phyloP scores from a whole-genome alignment of 164 flowering plant species.

The Magnolia officinalis region DNA sequence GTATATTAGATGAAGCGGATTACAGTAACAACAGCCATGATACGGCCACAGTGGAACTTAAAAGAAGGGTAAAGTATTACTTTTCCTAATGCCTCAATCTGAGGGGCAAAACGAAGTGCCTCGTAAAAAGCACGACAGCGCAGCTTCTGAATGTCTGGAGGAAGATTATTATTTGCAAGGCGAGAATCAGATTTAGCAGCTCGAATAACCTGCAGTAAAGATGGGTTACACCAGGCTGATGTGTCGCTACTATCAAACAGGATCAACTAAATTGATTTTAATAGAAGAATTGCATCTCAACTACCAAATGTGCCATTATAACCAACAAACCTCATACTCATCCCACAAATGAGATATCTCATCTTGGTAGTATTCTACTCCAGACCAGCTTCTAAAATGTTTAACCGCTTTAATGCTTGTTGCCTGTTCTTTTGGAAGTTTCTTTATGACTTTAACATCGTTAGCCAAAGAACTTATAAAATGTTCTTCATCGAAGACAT shows the following conservation, averaged over 20 bases:
- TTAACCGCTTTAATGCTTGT: conserved; percentile 58
- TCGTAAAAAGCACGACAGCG: conserved; percentile 92
- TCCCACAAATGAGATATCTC: conserved; percentile 86
- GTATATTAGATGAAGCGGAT: not conserved
- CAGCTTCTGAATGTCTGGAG: conserved; percentile 84
- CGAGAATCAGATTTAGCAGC: conserved; percentile 98
- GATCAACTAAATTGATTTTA: not conserved
- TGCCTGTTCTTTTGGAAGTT: conserved; percentile 67
- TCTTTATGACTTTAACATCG: conserved; percentile 73
- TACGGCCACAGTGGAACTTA: not conserved
- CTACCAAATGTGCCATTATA: not conserved
- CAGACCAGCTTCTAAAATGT: conserved; percentile 93
- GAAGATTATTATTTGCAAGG: conserved; percentile 84
- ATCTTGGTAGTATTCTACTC: conserved; percentile 71
- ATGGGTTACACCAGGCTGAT: conserved; percentile 1
- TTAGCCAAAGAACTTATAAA: conserved; percentile 65
- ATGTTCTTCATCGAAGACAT: conserved; percentile 86
- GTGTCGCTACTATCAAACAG: not conserved
- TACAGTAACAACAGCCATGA: not conserved
- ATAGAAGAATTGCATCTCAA: not conserved
- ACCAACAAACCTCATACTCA: conserved; percentile 58
- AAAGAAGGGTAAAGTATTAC: conserved; percentile 28
- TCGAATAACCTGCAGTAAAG: conserved; percentile 63
- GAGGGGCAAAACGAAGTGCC: conserved; percentile 89
- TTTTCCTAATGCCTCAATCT: conserved; percentile 89